phyloP scores from a whole-genome alignment of 768 basidiomycete species.

The Pulveroboletus sp. region DNA sequence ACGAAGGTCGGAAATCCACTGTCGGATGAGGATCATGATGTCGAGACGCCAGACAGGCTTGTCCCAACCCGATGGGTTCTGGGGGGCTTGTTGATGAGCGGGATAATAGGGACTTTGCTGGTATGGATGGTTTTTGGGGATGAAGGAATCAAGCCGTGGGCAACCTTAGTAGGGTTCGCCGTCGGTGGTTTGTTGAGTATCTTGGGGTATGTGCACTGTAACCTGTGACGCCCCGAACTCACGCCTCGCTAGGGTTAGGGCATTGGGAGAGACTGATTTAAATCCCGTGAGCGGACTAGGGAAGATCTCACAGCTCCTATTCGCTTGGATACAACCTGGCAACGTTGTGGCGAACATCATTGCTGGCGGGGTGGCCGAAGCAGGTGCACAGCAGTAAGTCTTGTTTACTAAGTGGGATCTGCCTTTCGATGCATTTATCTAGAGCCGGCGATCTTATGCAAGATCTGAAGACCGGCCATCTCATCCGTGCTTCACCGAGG shows the following conservation, averaged over 20 bases:
- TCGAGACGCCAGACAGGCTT: slow-evolving; percentile 73
- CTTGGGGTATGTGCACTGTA: slow-evolving; percentile 59
- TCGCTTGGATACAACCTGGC: slow-evolving; percentile 90
- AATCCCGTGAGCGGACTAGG: slow-evolving; percentile 91
- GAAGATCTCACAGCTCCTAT: slow-evolving; percentile 91
- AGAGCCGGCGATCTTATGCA: slow-evolving; percentile 98
- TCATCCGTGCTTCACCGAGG: slow-evolving; percentile 86
- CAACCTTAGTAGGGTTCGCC: slow-evolving; percentile 78
- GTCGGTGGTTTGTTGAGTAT: slow-evolving; percentile 82
- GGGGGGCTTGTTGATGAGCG: slow-evolving; percentile 58
- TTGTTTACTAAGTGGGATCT: background rate
- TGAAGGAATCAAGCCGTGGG: slow-evolving; percentile 94
- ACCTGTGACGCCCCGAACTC: slow-evolving; percentile 1
- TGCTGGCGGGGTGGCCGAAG: slow-evolving; percentile 94
- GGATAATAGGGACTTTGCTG: slow-evolving; percentile 65
- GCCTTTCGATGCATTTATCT: slow-evolving; percentile 1
- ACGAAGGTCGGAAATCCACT: slow-evolving; percentile 23
- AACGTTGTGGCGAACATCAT: slow-evolving; percentile 98
- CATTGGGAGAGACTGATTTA: slow-evolving; percentile 92
- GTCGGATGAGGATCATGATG: slow-evolving; percentile 49
- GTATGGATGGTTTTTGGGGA: slow-evolving; percentile 89
- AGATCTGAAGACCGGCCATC: slow-evolving; percentile 93
- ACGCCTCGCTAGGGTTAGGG: slow-evolving; percentile 63
- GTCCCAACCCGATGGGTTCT: slow-evolving; percentile 80
- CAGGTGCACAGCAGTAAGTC: slow-evolving; percentile 84